These are phyloP conservation scores for Leucocoprinus birnbaumii DNA, from an alignment of 768 basidiomycete species.

Conservation along the genomic window DNA sequence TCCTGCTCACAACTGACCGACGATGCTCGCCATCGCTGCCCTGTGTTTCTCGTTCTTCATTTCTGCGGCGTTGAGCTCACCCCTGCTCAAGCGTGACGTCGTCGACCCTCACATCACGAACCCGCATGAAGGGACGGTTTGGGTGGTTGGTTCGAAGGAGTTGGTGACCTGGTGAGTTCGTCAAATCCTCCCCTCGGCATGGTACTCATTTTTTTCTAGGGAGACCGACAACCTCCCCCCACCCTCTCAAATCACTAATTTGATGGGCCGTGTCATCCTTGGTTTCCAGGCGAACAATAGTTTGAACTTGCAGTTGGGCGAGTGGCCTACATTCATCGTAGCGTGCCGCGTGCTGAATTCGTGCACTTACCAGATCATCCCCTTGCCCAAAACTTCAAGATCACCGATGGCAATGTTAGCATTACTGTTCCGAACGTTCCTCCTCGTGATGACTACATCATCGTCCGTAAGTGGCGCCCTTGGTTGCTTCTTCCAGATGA, in stretches of 20 bases:
- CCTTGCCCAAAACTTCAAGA: constrained; percentile 52
- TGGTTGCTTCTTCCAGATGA: neutral
- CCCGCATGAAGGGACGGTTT: constrained; percentile 44
- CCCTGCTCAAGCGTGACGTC: constrained; percentile 39
- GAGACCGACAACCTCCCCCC: constrained; percentile 45
- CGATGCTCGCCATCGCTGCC: constrained; percentile 25
- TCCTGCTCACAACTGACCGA: constrained; percentile 4
- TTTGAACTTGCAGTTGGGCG: constrained; percentile 54
- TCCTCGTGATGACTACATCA: constrained; percentile 46
- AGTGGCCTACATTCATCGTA: no score
- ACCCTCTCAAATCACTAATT: constrained; percentile 43
- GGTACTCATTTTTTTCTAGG: constrained; percentile 29
- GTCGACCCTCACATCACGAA: constrained; percentile 47
- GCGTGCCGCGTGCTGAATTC: no score
- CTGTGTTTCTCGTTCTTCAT: constrained; percentile 28
- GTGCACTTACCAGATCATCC: constrained; percentile 42
- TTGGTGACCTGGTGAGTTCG: constrained; percentile 53
- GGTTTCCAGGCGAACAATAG: constrained; percentile 44
- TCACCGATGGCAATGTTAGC: constrained; percentile 44
- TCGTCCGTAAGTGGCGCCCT: constrained; percentile 52
- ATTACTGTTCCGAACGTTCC: constrained; percentile 51
- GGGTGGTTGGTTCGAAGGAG: constrained; percentile 44
- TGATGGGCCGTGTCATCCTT: constrained; percentile 46
- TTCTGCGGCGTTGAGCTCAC: constrained; percentile 30
- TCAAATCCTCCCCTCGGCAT: neutral